Evolutionary conservation across 768 basidiomycete species (phyloP).

Genomic region (Mycena metata): DNA sequence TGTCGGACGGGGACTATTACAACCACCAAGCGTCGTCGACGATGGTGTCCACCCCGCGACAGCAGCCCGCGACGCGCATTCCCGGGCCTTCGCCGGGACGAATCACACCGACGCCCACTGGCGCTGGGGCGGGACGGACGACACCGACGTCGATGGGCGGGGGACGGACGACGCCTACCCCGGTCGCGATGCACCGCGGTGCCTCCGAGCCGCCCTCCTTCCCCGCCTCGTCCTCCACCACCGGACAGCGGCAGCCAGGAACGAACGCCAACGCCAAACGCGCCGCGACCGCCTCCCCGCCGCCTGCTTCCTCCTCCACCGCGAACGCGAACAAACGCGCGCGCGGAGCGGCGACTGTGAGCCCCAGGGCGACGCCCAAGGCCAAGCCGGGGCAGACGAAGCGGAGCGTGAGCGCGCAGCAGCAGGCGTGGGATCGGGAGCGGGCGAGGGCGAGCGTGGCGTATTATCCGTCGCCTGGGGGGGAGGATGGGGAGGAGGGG

Average conservation of each 20-base stretch:
- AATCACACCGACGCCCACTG: no score
- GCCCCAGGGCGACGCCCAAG: conserved; percentile 55
- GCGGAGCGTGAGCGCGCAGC: conserved; percentile 41
- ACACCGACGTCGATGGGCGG: no score
- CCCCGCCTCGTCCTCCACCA: conserved; percentile 50
- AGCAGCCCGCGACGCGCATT: no score
- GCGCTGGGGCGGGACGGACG: no score
- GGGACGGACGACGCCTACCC: conserved; percentile 44
- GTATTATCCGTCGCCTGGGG: conserved; percentile 73
- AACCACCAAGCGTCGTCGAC: conserved; percentile 44
- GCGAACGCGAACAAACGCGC: conserved; percentile 44
- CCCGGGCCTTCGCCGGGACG: no score
- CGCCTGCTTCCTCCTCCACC: conserved; percentile 47
- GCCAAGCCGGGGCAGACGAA: neutral
- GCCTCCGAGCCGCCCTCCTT: conserved; percentile 54
- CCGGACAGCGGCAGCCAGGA: conserved; percentile 48
- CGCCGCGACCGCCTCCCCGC: conserved; percentile 38
- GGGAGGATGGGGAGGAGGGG: conserved; percentile 59
- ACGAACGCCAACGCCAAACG: conserved; percentile 44
- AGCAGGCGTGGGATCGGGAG: conserved; percentile 36
- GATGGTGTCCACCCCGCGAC: neutral
- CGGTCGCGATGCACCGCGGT: conserved; percentile 51
- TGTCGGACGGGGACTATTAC: conserved; percentile 57
- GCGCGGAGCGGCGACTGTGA: conserved; percentile 53
- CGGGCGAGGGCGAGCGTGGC: conserved; percentile 71